A percentile compares a stretch with the other conserved stretches of the same genome.
Conservation (phyloP, 2,329 filamentous ascomycete genomes). For the Sporothrix pseudoabietina region DNA sequence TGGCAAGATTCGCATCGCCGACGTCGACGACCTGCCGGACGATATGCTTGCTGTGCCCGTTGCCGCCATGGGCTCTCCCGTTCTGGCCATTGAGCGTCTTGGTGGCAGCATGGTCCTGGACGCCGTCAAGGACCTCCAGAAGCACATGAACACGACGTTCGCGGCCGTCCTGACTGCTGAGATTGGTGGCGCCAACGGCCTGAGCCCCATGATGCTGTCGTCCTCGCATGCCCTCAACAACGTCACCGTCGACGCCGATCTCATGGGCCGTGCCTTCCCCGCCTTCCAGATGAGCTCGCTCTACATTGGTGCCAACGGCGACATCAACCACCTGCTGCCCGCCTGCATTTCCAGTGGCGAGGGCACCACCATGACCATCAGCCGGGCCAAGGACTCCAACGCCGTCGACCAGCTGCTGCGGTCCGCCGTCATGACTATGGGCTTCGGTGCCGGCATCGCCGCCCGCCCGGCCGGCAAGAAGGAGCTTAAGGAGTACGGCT, state of each 20-base stretch:
- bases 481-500: slow-evolving; percentile 41
- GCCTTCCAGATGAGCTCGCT: slow-evolving; percentile 34
- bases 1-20: slow-evolving; percentile 45
- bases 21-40: slow-evolving; percentile 48
- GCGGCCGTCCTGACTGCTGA: slow-evolving; percentile 51
- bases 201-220: slow-evolving; percentile 46
- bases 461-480: slow-evolving; percentile 40
- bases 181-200: slow-evolving; percentile 58
- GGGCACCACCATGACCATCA: slow-evolving; percentile 29
- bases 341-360: slow-evolving; percentile 45
- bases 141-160: slow-evolving; percentile 39
- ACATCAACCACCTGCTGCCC: slow-evolving; percentile 32
- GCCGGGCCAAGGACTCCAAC: slow-evolving; percentile 40
- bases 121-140: slow-evolving; percentile 45
- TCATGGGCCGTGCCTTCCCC: slow-evolving; percentile 44
- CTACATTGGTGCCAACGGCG: slow-evolving; percentile 29
- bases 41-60: slow-evolving; percentile 49
- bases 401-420: slow-evolving; percentile 49
- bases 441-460: slow-evolving; percentile 48
- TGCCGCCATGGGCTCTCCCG: slow-evolving; percentile 49
- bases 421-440: slow-evolving; percentile 43
- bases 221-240: slow-evolving; percentile 44
- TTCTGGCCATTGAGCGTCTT: slow-evolving; percentile 48
- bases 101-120: slow-evolving; percentile 46
- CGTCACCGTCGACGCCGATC: slow-evolving; percentile 44